Percentiles rank a stretch among this genome's conserved stretches.
These are phyloP conservation scores for Rhizopogon roseolus DNA, from an alignment of 768 basidiomycete species.

Conservation along the genomic window DNA sequence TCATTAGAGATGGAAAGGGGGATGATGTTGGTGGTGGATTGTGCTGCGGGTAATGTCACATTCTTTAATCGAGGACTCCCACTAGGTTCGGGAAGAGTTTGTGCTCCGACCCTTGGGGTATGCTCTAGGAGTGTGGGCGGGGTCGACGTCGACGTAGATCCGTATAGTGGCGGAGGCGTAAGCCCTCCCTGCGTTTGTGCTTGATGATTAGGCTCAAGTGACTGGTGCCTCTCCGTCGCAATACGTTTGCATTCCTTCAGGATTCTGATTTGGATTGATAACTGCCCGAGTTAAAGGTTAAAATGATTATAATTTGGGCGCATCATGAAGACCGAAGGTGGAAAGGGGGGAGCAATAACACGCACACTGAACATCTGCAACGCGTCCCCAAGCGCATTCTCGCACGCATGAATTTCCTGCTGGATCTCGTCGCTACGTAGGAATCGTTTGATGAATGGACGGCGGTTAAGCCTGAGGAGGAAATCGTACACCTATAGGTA, in stretches of 20 bases:
- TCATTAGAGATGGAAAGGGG: neutral
- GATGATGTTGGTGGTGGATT: neutral
- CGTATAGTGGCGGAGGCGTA: neutral
- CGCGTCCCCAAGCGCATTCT: slow-evolving; percentile 49
- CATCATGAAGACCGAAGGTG: neutral
- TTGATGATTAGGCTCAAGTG: too few relatives aligned
- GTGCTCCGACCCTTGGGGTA: neutral
- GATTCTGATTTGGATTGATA: neutral
- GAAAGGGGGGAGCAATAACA: slow-evolving; percentile 10
- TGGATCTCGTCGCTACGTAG: slow-evolving; percentile 69
- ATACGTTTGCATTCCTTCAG: neutral
- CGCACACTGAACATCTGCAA: slow-evolving; percentile 51
- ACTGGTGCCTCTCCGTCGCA: neutral
- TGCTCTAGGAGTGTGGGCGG: neutral
- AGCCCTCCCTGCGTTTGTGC: neutral
- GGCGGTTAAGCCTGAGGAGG: slow-evolving; percentile 51
- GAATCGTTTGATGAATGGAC: slow-evolving; percentile 77
- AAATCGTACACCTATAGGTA: slow-evolving; percentile 41
- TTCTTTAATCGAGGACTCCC: neutral
- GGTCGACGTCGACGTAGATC: neutral
- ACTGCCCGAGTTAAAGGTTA: neutral
- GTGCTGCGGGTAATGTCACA: neutral
- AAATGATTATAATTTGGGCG: neutral
- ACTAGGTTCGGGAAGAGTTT: neutral
- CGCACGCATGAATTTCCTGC: slow-evolving; percentile 46